A percentile compares a stretch with the other conserved stretches of the same genome.
phyloP scores from a whole-genome alignment of 73 alveolate species.

The Urostyla sp. region DNA sequence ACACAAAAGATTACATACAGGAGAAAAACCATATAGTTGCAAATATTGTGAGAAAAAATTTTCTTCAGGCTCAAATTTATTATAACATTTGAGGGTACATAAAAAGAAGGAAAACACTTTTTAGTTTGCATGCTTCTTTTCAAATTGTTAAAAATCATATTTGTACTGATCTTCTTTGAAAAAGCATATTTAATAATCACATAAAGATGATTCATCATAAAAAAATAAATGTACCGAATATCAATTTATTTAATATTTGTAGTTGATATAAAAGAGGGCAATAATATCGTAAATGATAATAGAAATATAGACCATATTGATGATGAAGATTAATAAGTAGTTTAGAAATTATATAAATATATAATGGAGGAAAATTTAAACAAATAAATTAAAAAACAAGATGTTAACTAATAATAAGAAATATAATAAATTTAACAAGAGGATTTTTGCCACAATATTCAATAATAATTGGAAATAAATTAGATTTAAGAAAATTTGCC shows the following conservation, averaged over 20 bases:
- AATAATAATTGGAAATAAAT: too few relatives aligned
- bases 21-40: constrained; percentile 82
- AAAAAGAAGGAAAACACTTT: constrained; percentile 52
- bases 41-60: constrained; percentile 72
- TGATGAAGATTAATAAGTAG: too few relatives aligned
- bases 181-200: constrained; percentile 4
- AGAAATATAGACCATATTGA: too few relatives aligned
- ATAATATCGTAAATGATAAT: too few relatives aligned
- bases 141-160: background rate
- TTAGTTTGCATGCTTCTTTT: background rate
- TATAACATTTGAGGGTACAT: constrained; percentile 75
- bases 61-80: constrained; percentile 74
- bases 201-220: background rate
- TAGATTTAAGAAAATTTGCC: too few relatives aligned
- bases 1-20: constrained; percentile 66
- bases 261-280: constrained; percentile 29
- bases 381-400: too few relatives aligned
- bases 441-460: too few relatives aligned
- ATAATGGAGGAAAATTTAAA: too few relatives aligned
- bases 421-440: too few relatives aligned
- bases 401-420: too few relatives aligned
- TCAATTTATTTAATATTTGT: background rate
- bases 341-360: too few relatives aligned
- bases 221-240: background rate
- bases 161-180: background rate